Evolutionary conservation across 2,329 filamentous ascomycete genomes (phyloP), one percentile per base, ranked within the genome.

Genomic region (Aciculosporium take): DNA sequence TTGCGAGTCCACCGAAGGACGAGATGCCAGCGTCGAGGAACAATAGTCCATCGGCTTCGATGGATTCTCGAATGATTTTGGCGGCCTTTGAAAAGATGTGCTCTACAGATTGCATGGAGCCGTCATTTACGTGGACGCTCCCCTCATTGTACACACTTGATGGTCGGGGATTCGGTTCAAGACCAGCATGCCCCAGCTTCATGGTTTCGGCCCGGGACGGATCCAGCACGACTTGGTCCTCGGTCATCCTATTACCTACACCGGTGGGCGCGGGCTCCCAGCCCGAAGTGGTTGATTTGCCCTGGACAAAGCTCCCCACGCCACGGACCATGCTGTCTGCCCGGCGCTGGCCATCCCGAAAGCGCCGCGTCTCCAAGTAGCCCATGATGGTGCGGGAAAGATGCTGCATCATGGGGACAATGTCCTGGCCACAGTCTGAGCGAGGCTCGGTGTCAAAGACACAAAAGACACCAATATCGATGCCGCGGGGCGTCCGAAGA

Each of bases 11-110:
- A 9, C 47, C 46, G 2, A 48, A 48, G 5, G 54, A 51, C 2
- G 49, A 51, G 6, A 63, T 50, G 7, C 62, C 60, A 1, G 58
- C 54, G 1, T 61, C 56, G 0, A 58, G 54, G 51, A 55, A 55
- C 3, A 57, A 29, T 12, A 56, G 53, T 0, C 65, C 65, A 15
- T 64, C 61, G 0, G 61, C 56, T 9, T 64, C 60, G 4, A 69
- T 52, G 0, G 64, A 61, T 27, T 67, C 55, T 1, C 61, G 52
- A 7, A 71, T 56, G 1, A 69, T 55, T 20, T 60, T 60, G 8
- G 67, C 63, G 9, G 67, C 68, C n/a, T 63, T 65, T 0, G 61
- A 59, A 37, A 68, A 67, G 4, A 68, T 41, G 39, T 43, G 37
- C 25, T 39, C 33, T 10, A 29, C 37, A 18, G 41, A 43, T 33